Base-by-base conservation (phyloP, 495 filamentous ascomycete genomes). In the Aspergillus hancockii region DNA sequence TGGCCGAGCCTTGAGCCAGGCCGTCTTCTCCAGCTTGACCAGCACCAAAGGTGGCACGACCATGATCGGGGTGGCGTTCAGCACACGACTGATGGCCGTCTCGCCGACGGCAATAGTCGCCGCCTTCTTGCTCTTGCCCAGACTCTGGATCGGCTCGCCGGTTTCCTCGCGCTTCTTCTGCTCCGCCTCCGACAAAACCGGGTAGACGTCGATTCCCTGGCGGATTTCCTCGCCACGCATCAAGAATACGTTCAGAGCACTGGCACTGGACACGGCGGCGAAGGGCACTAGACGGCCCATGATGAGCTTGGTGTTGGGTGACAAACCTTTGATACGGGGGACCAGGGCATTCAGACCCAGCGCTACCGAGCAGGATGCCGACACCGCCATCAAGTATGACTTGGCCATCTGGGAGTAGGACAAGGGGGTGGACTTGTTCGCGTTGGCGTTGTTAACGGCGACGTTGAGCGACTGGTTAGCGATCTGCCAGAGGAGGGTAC, bases 401-500 rank as follows among this genome's bases (percentile, higher is more conserved):
- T 93, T 84, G 57, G 85, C 83, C 63, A 98, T 85, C 60, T 91
- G 91, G 8, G 85, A 83, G 58, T 83, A 82, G 28, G 90, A 89
- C 3, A 97, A 81, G 0, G 93, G 89, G 1, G 91, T 90, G 18
- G 91, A 95, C 69, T 98, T 98, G 82, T 98, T 98, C 40, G 94
- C 89, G 74, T 98, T 98, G 69, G 92, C 87, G 72, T 84, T 90
- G 82, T 98, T 98, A 81, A 98, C 94, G 43, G 90, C 92, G 18
- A 98, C 94, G 68, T 98, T 98, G 60, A 98, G 90, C 13, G 92
- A 96, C 72, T 98, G 94, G 74, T 98, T 98, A 46, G 90, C 85
- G 55, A 97, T 86, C 79, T 98, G 94, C 94, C 94, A 98, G 62
- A 87, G 86, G 34, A 98, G 81, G 8, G 91, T 97, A 30, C 93